Percentiles rank a stretch among this genome's conserved stretches.
phyloP scores from a whole-genome alignment of 345 rosid genomes.

The Eucalyptus sp. region DNA sequence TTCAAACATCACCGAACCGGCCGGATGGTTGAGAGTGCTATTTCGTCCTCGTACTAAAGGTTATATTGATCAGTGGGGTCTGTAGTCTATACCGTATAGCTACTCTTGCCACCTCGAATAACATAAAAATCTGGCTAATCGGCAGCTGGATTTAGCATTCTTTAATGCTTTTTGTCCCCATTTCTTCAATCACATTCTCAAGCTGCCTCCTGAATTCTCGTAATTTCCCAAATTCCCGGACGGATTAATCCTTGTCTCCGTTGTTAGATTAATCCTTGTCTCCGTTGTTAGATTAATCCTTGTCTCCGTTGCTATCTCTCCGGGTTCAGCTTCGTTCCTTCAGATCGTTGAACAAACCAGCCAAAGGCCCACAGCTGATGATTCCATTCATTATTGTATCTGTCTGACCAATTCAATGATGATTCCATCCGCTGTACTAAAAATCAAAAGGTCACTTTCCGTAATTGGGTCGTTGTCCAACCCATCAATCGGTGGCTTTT shows the following conservation, averaged over 20 bases:
- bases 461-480: neutral
- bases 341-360: neutral
- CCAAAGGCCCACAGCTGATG: neutral
- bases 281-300: neutral
- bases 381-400: neutral
- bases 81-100: neutral
- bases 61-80: neutral
- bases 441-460: neutral
- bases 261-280: neutral
- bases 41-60: neutral
- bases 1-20: neutral
- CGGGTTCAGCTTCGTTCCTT: neutral
- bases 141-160: neutral
- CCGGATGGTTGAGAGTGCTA: neutral
- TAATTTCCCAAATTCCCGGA: neutral
- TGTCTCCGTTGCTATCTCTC: neutral
- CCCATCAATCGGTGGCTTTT: neutral
- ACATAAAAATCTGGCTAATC: neutral
- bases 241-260: neutral
- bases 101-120: neutral
- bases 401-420: neutral
- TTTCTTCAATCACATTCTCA: neutral
- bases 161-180: neutral
- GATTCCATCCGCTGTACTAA: neutral
- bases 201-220: neutral